phyloP scores from a whole-genome alignment of 2,329 filamentous ascomycete genomes.

The Zymoseptoria pseudotritici region DNA sequence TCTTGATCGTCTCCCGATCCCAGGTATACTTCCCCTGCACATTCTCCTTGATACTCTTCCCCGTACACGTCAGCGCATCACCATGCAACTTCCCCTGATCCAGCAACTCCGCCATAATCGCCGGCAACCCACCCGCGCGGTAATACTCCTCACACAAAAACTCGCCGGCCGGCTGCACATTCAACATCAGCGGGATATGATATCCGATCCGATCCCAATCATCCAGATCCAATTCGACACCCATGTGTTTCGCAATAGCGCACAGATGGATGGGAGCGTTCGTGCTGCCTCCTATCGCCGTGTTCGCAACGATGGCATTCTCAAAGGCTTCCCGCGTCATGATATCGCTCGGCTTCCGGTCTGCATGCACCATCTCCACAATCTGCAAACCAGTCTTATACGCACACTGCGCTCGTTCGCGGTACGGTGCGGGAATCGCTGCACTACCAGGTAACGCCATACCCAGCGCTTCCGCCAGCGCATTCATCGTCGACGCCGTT shows the following conservation, averaged over 20 bases:
- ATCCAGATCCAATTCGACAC: constrained; percentile 43
- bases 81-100: constrained; percentile 42
- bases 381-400: constrained; percentile 26
- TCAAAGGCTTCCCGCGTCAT: constrained; percentile 50
- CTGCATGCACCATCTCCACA: constrained; percentile 25
- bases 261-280: constrained; percentile 52
- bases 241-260: constrained; percentile 49
- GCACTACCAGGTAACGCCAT: constrained; percentile 27
- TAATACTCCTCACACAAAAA: constrained; percentile 49
- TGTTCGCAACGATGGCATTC: constrained; percentile 49
- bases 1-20: constrained; percentile 43
- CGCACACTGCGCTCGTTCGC: constrained; percentile 24
- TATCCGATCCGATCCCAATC: constrained; percentile 49
- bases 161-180: constrained; percentile 50
- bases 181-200: constrained; percentile 45
- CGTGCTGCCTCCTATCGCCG: constrained; percentile 50
- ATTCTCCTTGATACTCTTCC: constrained; percentile 40
- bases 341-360: constrained; percentile 43
- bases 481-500: constrained; percentile 28
- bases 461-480: constrained; percentile 25
- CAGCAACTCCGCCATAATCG: constrained; percentile 48
- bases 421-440: constrained; percentile 25
- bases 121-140: constrained; percentile 46
- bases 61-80: constrained; percentile 41
- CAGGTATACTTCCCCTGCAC: constrained; percentile 40